Evolutionary conservation across 768 basidiomycete genomes (phyloP), one percentile per base, ranked within the genome.

Genomic region (Neoboletus magnificus): DNA sequence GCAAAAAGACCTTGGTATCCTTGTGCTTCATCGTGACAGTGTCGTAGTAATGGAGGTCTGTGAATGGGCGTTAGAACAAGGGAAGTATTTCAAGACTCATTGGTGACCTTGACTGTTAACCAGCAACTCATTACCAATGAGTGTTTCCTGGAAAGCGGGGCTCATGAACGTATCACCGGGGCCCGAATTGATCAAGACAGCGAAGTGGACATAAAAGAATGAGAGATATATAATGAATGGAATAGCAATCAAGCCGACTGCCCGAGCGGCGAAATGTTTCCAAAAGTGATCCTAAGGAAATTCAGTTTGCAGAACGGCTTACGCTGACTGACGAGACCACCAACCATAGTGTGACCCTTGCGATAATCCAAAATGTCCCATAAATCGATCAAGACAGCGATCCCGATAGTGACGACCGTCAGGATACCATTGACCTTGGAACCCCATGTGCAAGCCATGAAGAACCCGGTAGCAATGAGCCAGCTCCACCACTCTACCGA

Each of bases 351-450:
- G 56, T 87, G 77, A 1, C 89, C 87, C 63, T 87, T 89, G 68
- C 80, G 86, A 68, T 87, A 72, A 71, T 99, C 97, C 65, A 98
- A 73, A 41, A 98, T 79, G 61, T 88, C 91, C 96, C 97, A 99
- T 12, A 99, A 77, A 70, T 99, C 97, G 56, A 96, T 85, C 30
- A 91, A 67, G 42, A 98, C 97, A 7, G 96, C 96, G 47, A 89
- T 79, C 2, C 97, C 97, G 61, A 99, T 85, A 15, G 91, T 83
- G 40, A 84, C 52, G 54, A 99, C 98, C 2, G 93, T 93, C 57
- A 99, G 79, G 46, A 98, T 77, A 35, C 97, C 97, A 63, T 98
- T 98, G 74, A 98, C 97, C 73, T 99, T 99, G 66, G 95, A 96
- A 5, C 91, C 93, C 82, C 97, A 91, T 2, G 94, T 92, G 71